Percentiles rank a stretch among this genome's conserved stretches.
phyloP scores from a whole-genome alignment of 2,329 filamentous ascomycete species.

The Penicillium sp. region DNA sequence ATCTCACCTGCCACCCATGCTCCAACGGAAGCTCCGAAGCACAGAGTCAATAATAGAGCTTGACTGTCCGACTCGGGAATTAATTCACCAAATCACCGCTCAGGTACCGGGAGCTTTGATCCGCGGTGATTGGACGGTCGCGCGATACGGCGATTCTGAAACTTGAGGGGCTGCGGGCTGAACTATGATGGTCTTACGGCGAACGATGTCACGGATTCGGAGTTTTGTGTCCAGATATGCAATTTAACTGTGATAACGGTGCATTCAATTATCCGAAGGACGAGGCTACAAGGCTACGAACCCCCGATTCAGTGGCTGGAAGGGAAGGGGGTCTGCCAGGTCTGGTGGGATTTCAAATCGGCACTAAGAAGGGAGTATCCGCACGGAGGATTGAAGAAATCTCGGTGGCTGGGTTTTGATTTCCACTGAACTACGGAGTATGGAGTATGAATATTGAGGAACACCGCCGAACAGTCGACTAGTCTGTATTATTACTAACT shows the following conservation, averaged over 20 bases:
- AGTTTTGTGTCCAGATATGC: background rate
- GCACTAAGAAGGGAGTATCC: background rate
- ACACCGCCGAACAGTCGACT: no score
- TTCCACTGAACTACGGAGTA: background rate
- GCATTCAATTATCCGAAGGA: background rate
- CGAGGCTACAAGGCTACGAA: background rate
- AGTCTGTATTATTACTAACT: no score
- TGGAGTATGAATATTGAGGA: background rate
- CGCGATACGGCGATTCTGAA: conserved; percentile 12
- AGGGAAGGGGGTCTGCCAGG: background rate
- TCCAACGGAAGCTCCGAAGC: no score
- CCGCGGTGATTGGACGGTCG: conserved; percentile 10
- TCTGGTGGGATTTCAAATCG: conserved; percentile 1
- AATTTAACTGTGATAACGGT: background rate
- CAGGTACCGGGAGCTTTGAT: conserved; percentile 9
- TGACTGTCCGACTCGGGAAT: background rate
- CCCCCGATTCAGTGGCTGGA: background rate
- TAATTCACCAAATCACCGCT: background rate
- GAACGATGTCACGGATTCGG: background rate
- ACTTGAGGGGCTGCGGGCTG: conserved; percentile 12
- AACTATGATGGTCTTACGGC: conserved; percentile 8
- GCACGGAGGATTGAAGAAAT: background rate
- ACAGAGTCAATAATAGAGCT: no score
- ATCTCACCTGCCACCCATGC: background rate
- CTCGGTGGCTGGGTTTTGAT: background rate